Evolutionary conservation across 116 monocot species (phyloP), one percentile per base, ranked within the genome.

Genomic region (Phalaenopsis hybrid): DNA sequence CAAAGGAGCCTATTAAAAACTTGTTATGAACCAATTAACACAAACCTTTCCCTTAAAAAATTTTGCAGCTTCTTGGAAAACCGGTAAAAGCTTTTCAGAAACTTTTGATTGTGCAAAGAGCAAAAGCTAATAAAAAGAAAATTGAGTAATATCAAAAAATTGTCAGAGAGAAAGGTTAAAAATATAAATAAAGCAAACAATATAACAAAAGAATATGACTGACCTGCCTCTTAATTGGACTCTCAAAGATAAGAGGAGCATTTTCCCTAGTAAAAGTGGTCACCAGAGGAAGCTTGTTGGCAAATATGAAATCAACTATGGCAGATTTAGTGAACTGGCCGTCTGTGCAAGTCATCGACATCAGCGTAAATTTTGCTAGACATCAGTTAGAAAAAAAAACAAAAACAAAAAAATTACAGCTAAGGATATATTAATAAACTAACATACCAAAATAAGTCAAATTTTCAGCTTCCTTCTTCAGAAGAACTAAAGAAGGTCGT

Each of bases 41-140:
- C 83, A 72, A 89, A 94, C 97, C 92, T 97, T 97, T 79, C 97
- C 94, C 88, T 93, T 97, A 48, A 97, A 97, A 20, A 76, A 83
- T 81, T 92, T 94, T 75, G 97, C 94, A 75, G 89, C 90, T 72
- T 93, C 93, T 83, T 89, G 77, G 57, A 97, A 97, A 57, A 59
- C 45, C 9, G 91, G 91, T 34, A 97, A 20, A 79, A 88, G 41
- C 79, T 92, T 84, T 25, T 83, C 82, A 31, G 92, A 89, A 21
- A 85, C 91, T 78, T 92, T 94, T 81, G 92, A 88, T 70, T 84
- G 61, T 17, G 92, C 89, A 90, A 97, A 97, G 57, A 97, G 90
- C 79, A 97, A 86, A 88, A 97, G 23, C 97, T 97, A 81, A 31
- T 25, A 57, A 77, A 80, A 51, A 72, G 5, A 34, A 72, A 9